A percentile compares a stretch with the other conserved stretches of the same genome.
phyloP scores from a whole-genome alignment of 257 asterid genomes.

The Anisodus tanguticus region DNA sequence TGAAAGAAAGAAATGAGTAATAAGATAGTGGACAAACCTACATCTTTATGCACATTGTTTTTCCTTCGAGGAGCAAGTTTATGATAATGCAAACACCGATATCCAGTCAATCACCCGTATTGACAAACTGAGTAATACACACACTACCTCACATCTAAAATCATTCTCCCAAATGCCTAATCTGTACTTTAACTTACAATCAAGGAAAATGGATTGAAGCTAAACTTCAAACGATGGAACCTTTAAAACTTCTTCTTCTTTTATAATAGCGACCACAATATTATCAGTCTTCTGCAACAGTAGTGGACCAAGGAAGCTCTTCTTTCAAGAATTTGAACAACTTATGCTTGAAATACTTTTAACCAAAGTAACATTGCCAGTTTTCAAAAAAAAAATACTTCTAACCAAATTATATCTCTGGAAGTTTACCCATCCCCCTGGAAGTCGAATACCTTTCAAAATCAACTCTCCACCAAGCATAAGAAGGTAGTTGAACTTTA shows the following conservation, averaged over 20 bases:
- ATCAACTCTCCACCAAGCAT: neutral
- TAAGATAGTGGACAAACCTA: neutral
- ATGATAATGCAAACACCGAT: neutral
- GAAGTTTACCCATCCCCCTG: neutral
- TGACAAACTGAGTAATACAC: conserved; percentile 8
- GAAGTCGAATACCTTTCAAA: neutral
- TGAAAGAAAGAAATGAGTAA: neutral
- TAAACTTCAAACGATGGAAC: neutral
- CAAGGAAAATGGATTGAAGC: neutral
- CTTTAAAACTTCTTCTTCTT: neutral
- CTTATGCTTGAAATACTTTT: neutral
- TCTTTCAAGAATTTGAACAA: neutral
- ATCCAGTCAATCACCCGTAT: neutral
- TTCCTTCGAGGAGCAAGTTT: neutral
- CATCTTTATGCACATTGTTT: neutral
- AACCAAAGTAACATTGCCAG: neutral
- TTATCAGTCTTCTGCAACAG: neutral
- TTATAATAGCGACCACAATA: neutral
- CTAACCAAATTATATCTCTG: neutral
- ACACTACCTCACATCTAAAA: conserved; percentile 12
- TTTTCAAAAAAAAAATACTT: neutral
- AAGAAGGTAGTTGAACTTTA: neutral
- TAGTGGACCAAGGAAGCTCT: neutral
- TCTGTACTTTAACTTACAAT: neutral
- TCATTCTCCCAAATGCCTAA: neutral